Base-by-base conservation (phyloP, 1,284 basidiomycete species). In the Phlebopus sp. region DNA sequence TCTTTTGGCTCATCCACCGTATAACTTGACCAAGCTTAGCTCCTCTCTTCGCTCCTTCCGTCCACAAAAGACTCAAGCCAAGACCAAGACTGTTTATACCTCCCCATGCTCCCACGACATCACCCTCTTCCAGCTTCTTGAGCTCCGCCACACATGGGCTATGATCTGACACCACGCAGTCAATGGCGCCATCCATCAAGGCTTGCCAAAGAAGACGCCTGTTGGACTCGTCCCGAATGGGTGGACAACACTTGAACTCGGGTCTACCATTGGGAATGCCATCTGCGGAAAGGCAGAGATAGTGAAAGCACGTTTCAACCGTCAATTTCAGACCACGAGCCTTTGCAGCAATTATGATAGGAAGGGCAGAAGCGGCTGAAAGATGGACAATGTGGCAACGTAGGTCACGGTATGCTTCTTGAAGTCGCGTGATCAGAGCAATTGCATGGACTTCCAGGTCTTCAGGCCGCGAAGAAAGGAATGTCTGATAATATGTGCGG, bases 231-330 rank as follows among this genome's bases (percentile, higher is more conserved):
- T 82, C 79, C 37, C 94, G 81, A 54, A 97, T 89, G 3, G 94
- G 94, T n/a, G 94, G 94, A 68, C 92, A 95, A 63, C 94, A 97
- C 66, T 97, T 97, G 79, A 88, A 92, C 65, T 91, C 84, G 34
- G 89, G 82, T 15, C 70, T 79, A 2, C 87, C 86, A 50, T 77
- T 67, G 5, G 90, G 91, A 42, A 90, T 80, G 47, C 78, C 66
- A 51, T 77, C 73, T 0, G 85, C 74, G 23, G 80, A 71, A 15
- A 92, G 77, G 56, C 82, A 82, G 31, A 96, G 80, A 70, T 97
- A 97, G 69, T 97, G 93, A 71, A 94, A 95, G 69, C 92, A 96
- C 0, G 94, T 97, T 72, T 97, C 94, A 47, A 92, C 89, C 0
- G 92, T 92, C 44, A 95, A 71, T 34, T 83, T 83, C 23, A 84